Evolutionary conservation across 139 green algal species (phyloP).

Genomic region (Auxenochlorella protothecoides): DNA sequence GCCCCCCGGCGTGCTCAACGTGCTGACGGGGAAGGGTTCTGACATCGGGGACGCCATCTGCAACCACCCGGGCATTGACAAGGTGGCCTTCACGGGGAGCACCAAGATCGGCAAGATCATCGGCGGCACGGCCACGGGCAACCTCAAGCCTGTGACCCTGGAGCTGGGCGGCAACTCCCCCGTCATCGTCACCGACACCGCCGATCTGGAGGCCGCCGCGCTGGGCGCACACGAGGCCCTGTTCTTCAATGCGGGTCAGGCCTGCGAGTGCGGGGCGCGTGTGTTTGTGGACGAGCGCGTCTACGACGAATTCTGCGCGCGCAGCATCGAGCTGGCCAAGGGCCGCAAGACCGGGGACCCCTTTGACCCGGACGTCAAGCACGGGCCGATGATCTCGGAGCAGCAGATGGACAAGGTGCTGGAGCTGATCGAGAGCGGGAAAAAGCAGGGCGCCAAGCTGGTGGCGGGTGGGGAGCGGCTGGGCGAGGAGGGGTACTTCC

Average conservation of each 20-base stretch:
- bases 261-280: constrained; percentile 16
- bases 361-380: constrained; percentile 29
- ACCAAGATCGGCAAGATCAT: constrained; percentile 54
- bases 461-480: constrained; percentile 9
- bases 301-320: constrained; percentile 16
- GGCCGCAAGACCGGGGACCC: constrained; percentile 51
- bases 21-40: constrained; percentile 49
- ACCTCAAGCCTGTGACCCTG: constrained; percentile 30
- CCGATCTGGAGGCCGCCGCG: constrained; percentile 9
- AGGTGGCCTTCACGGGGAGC: constrained; percentile 67
- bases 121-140: constrained; percentile 3
- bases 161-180: constrained; percentile 69
- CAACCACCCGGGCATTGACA: constrained; percentile 44
- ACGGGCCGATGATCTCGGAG: constrained; percentile 31
- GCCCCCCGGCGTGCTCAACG: constrained; percentile 62
- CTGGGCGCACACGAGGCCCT: constrained; percentile 4
- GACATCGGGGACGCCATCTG: constrained; percentile 44
- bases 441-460: constrained; percentile 31
- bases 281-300: constrained; percentile 13
- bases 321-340: constrained; percentile 13
- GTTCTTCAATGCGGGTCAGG: constrained; percentile 21
- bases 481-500: constrained; percentile 30
- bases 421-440: constrained; percentile 34
- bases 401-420: constrained; percentile 53
- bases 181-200: constrained; percentile 36